Base-by-base conservation (phyloP, 129 eudicot species). In the Flaveria brownii region DNA sequence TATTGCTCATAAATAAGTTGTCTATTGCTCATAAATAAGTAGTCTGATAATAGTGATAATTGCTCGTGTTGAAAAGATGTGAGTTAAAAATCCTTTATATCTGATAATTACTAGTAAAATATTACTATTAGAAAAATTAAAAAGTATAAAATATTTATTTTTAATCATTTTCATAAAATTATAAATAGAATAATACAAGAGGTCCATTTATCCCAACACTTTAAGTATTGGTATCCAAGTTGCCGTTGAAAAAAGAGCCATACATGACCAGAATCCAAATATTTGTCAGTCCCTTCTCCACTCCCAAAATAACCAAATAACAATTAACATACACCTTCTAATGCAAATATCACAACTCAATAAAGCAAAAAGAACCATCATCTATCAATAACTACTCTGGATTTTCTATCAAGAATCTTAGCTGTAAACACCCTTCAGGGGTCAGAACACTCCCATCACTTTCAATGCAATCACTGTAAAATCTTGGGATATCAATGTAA, bases 391-490 rank as follows among this genome's bases (percentile, higher is more conserved):
- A 30, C 5, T 14, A 9, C 7, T 28, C 79, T 80, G 63, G 52
- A 73, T 67, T 25, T 2, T 6, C 9, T 25, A 3, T 26, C 54
- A 80, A 80, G 70, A 73, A 73, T 80, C 84, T 80, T 80, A 80
- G 84, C 84, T 80, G 84, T 74, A 80, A 65, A 43, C 84, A 80
- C 75, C 33, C 83, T 13, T 47, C 73, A 30, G 43, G 52, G 77
- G 36, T 30, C 36, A 0, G 5, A 30, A 30, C 36, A 30, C 36
- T 72, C 75, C 52, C 81, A 77, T 56, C 82, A 56, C 82, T 70
- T 22, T 72, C 83, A 4, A 46, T 73, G 75, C 84, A 68, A 73
- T 80, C 79, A 54, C 84, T 14, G 71, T 55, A 25, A 41, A 42
- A 71, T 79, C 72, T 47, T 50, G 11, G 20, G 45, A 28, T 1